Evolutionary conservation across 495 filamentous ascomycete species (phyloP), one percentile per base, ranked within the genome.

Genomic region (Cercophora newfieldiana): DNA sequence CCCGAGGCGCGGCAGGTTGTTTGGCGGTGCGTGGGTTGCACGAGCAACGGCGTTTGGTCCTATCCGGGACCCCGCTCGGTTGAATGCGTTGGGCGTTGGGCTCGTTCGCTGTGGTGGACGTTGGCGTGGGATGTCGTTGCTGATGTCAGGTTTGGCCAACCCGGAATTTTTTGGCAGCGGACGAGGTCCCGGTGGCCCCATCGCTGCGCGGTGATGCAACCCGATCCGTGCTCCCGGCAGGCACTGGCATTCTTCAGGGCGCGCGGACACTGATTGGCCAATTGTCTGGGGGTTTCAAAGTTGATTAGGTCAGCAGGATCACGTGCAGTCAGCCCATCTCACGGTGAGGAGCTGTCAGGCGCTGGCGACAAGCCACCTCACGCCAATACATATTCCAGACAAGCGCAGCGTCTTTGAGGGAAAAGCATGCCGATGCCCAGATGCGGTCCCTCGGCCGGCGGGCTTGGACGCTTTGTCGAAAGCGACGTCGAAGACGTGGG

Each of bases 151-250:
- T 22, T 31, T 26, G 26, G 16, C 6, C 44, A 58, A 8, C 24
- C 7, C 37, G 56, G 47, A 33, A 62, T 59, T 64, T 67, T 70
- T 68, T 63, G 53, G 60, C 66, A 63, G 58, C 19, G 19, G 19
- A 10, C 63, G 66, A 56, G 62, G 31, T 65, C 56, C 59, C 12
- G 31, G 14, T 12, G 19, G 50, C 47, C 54, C 54, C 18, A 57
- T 31, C 49, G 57, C 61, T 66, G 64, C 64, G 64, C 28, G 49
- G 64, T 66, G 64, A 66, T 54, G 64, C 64, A 66, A 61, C 37
- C 37, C 31, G 31, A 44, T 56, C 51, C 37, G 37, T 44, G 37
- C 37, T 33, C 30, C 49, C 30, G 31, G 54, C 28, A 58, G 25
- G 31, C 51, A 50, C 12, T 44, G 53, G 61, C 7, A 29, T 21